These are phyloP conservation scores for Globisporangium cystogenes DNA, from an alignment of 352 stramenopile species.

Conservation along the genomic window DNA sequence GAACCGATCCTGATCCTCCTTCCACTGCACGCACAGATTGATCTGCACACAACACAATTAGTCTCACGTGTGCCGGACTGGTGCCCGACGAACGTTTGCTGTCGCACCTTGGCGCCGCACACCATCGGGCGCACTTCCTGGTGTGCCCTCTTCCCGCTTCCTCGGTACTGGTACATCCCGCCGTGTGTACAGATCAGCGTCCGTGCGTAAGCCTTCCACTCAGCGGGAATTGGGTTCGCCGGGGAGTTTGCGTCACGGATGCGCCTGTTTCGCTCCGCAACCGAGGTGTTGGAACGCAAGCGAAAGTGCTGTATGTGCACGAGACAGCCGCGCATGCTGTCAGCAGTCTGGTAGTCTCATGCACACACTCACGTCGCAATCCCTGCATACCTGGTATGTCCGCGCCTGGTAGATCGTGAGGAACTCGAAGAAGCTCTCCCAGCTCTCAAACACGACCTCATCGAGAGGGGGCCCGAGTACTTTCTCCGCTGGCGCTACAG, in stretches of 20 bases:
- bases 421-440: background rate
- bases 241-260: background rate
- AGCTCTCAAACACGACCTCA: background rate
- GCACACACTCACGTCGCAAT: too few species aligned
- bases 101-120: background rate
- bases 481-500: background rate
- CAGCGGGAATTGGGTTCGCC: background rate
- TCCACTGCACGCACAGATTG: too few species aligned
- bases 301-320: too few species aligned
- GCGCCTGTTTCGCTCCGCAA: background rate
- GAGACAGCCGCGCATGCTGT: too few species aligned
- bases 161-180: background rate
- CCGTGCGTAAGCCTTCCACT: background rate
- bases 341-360: too few species aligned
- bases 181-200: background rate
- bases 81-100: too few species aligned
- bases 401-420: background rate
- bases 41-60: too few species aligned
- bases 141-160: background rate
- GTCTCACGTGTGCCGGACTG: too few species aligned
- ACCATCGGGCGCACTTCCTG: background rate
- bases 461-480: too few species aligned
- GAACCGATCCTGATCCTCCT: too few species aligned
- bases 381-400: too few species aligned
- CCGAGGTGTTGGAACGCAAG: too few species aligned